Percentiles rank a stretch among this genome's conserved stretches.
Conservation (phyloP, 2,329 filamentous ascomycete genomes). For the Lizonia empirigonia region DNA sequence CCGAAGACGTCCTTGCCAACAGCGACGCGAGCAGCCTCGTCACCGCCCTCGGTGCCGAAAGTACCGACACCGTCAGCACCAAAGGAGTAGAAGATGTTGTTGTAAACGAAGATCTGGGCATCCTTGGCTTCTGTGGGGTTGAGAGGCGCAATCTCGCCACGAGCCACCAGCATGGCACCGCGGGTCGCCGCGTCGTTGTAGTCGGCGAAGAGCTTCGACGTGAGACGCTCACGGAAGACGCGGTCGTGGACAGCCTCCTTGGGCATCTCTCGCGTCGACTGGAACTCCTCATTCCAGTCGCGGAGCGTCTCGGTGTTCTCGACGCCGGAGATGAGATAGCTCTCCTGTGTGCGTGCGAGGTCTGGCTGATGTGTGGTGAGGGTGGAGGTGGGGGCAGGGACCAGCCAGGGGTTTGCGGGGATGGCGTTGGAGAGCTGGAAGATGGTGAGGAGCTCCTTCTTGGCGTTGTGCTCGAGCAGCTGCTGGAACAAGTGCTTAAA, state of each 20-base stretch:
- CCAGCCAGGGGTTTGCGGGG: slow-evolving; percentile 89
- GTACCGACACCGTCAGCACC: slow-evolving; percentile 97
- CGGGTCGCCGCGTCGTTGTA: slow-evolving; percentile 95
- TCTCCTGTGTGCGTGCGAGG: slow-evolving; percentile 88
- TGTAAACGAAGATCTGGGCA: slow-evolving; percentile 98
- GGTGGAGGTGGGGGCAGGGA: slow-evolving; percentile 69
- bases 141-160: slow-evolving; percentile 88
- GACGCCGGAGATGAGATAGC: slow-evolving; percentile 84
- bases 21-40: slow-evolving; percentile 93
- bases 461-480: slow-evolving; percentile 82
- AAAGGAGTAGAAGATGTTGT: slow-evolving; percentile 99
- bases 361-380: slow-evolving; percentile 78
- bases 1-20: slow-evolving; percentile 96
- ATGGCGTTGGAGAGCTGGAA: slow-evolving; percentile 97
- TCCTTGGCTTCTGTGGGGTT: slow-evolving; percentile 93
- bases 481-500: slow-evolving; percentile 77
- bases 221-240: slow-evolving; percentile 91
- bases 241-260: slow-evolving; percentile 93
- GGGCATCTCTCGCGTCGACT: slow-evolving; percentile 92
- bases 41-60: slow-evolving; percentile 93
- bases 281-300: slow-evolving; percentile 99
- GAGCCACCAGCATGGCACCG: slow-evolving; percentile 88
- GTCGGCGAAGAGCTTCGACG: slow-evolving; percentile 95
- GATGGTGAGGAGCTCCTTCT: slow-evolving; percentile 84
- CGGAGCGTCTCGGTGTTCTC: slow-evolving; percentile 93